phyloP scores from a whole-genome alignment of 345 rosid species.

The Camelina neglecta region DNA sequence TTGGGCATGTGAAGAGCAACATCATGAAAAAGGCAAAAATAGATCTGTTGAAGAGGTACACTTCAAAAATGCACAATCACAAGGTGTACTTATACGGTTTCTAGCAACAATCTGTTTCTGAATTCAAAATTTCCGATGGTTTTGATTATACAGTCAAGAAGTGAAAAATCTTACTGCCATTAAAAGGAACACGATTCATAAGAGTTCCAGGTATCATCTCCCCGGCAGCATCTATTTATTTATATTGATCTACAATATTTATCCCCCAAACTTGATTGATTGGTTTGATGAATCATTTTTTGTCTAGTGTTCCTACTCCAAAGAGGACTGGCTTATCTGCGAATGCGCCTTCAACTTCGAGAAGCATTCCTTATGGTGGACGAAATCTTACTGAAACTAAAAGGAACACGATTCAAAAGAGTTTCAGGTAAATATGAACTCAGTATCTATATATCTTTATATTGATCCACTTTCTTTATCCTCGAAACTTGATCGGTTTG shows the following conservation, averaged over 20 bases:
- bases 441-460: background rate
- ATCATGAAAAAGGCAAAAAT: conserved; percentile 90
- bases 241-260: background rate
- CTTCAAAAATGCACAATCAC: conserved; percentile 10
- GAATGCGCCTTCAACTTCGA: conserved; percentile 41
- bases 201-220: conserved; percentile 57
- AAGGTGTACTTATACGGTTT: conserved; percentile 9
- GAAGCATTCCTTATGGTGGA: conserved; percentile 25
- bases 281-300: background rate
- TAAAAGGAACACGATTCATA: conserved; percentile 66
- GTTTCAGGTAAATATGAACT: conserved; percentile 54
- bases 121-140: background rate
- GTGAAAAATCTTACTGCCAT: conserved; percentile 78
- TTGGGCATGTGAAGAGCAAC: conserved; percentile 72
- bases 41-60: conserved; percentile 76
- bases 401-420: conserved; percentile 66
- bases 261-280: conserved; percentile 19
- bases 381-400: conserved; percentile 54
- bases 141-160: conserved; percentile 66
- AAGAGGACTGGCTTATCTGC: conserved; percentile 25
- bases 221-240: background rate
- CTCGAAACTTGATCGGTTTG: conserved; percentile 11
- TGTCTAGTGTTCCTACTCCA: conserved; percentile 40
- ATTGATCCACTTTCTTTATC: background rate
- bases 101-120: background rate